A percentile compares a stretch with the other conserved stretches of the same genome.
These are phyloP conservation scores for Grigorovia humatica DNA, from an alignment of 805 yeast genomes.

Conservation along the genomic window DNA sequence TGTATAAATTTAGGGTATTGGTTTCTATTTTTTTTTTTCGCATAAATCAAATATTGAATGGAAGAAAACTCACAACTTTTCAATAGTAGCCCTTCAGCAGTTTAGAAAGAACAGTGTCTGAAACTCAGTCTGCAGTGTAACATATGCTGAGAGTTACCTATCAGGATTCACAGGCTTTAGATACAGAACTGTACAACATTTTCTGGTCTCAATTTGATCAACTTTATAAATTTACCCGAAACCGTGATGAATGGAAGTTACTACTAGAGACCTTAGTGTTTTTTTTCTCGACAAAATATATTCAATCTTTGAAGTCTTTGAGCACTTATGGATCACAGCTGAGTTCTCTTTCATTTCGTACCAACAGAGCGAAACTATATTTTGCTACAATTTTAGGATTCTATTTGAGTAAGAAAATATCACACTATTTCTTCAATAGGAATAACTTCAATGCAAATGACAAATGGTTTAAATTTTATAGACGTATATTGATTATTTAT, in stretches of 20 bases:
- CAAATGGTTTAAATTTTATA: neutral
- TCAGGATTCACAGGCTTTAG: constrained; percentile 16
- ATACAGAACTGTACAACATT: constrained; percentile 10
- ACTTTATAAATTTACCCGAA: constrained; percentile 1
- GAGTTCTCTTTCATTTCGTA: constrained; percentile 12
- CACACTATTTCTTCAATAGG: constrained; percentile 5
- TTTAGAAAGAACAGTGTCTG: no score
- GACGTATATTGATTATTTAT: neutral
- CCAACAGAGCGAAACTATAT: constrained; percentile 10
- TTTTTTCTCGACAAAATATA: constrained; percentile 9
- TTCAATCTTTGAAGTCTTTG: neutral
- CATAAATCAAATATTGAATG: no score
- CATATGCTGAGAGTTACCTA: constrained; percentile 17
- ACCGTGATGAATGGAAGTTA: constrained; percentile 14
- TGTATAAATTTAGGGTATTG: no score
- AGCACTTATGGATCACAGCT: constrained; percentile 8
- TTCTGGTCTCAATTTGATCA: constrained; percentile 11
- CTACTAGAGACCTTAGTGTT: constrained; percentile 15
- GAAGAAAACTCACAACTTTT: no score
- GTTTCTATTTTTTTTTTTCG: no score
- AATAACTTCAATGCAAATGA: neutral
- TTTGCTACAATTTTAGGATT: constrained; percentile 9
- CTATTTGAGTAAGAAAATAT: constrained; percentile 10
- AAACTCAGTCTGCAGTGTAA: neutral
- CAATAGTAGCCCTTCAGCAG: no score